Evolutionary conservation across 192 early-diverging fungal genomes (phyloP).

Genomic region (Allomyces javanicus): DNA sequence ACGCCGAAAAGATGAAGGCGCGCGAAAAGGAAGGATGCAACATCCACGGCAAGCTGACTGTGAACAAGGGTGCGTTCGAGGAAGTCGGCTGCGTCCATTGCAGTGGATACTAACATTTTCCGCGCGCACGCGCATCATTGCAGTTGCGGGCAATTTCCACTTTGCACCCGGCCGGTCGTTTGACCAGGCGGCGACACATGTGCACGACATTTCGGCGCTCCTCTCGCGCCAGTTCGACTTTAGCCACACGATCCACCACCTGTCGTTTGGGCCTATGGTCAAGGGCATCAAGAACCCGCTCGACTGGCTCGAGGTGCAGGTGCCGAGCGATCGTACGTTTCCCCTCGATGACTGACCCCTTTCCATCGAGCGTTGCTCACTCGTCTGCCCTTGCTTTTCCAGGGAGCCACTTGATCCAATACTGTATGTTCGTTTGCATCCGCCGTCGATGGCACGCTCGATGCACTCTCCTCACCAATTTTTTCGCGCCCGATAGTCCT

Average conservation of each 20-base stretch:
- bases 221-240: constrained; percentile 46
- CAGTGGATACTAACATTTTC: no score
- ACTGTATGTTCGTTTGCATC: neutral
- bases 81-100: constrained; percentile 27
- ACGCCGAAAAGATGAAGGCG: constrained; percentile 42
- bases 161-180: constrained; percentile 61
- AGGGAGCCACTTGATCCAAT: neutral
- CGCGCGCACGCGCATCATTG: no score
- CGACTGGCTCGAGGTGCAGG: constrained; percentile 13
- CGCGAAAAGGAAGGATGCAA: constrained; percentile 83
- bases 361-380: no score
- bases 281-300: constrained; percentile 41
- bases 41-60: constrained; percentile 51
- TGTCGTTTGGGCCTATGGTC: constrained; percentile 52
- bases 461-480: neutral
- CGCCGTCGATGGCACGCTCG: no score
- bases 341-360: no score
- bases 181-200: constrained; percentile 2
- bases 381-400: neutral
- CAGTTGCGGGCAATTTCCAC: constrained; percentile 65
- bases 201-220: neutral
- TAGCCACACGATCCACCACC: constrained; percentile 55
- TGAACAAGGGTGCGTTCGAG: constrained; percentile 65
- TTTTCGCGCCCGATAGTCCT: constrained; percentile 13
- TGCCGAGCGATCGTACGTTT: neutral